A percentile compares a stretch with the other conserved stretches of the same genome.
Evolutionary conservation across 2,329 filamentous ascomycete genomes (phyloP).

Genomic region (Torrubiella hemipterigena): DNA sequence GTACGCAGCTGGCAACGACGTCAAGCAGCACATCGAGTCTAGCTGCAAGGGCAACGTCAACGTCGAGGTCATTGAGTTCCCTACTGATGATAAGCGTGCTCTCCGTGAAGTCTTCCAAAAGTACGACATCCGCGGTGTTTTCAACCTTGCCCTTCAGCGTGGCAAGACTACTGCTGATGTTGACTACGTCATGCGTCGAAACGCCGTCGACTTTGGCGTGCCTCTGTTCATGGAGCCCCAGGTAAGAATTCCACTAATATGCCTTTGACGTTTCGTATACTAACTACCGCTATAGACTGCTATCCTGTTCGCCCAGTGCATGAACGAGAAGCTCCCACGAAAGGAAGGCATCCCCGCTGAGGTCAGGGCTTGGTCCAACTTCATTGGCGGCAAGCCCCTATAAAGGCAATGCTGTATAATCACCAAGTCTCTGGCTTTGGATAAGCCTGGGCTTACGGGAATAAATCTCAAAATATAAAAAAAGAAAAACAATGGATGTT

Average conservation of each 20-base stretch:
- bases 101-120: slow-evolving; percentile 93
- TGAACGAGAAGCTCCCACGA: slow-evolving; percentile 90
- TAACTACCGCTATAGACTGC: slow-evolving; percentile 56
- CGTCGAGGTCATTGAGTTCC: slow-evolving; percentile 92
- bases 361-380: slow-evolving; percentile 90
- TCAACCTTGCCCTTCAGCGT: slow-evolving; percentile 80
- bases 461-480: background rate
- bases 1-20: slow-evolving; percentile 67
- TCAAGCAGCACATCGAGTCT: slow-evolving; percentile 75
- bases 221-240: slow-evolving; percentile 98
- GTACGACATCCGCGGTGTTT: slow-evolving; percentile 90
- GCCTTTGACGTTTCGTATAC: slow-evolving; percentile 9
- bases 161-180: slow-evolving; percentile 79
- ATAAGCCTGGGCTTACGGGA: background rate
- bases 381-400: slow-evolving; percentile 76
- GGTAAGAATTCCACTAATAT: slow-evolving; percentile 41
- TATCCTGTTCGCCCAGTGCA: slow-evolving; percentile 89
- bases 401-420: too few species aligned
- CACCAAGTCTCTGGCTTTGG: background rate
- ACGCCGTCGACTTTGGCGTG: slow-evolving; percentile 96
- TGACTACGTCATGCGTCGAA: slow-evolving; percentile 97
- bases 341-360: slow-evolving; percentile 80
- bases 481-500: background rate
- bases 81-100: slow-evolving; percentile 88
- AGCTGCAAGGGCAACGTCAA: slow-evolving; percentile 51